Conservation (phyloP, 1,284 basidiomycete species). For the Cystobasidium slooffiae region DNA sequence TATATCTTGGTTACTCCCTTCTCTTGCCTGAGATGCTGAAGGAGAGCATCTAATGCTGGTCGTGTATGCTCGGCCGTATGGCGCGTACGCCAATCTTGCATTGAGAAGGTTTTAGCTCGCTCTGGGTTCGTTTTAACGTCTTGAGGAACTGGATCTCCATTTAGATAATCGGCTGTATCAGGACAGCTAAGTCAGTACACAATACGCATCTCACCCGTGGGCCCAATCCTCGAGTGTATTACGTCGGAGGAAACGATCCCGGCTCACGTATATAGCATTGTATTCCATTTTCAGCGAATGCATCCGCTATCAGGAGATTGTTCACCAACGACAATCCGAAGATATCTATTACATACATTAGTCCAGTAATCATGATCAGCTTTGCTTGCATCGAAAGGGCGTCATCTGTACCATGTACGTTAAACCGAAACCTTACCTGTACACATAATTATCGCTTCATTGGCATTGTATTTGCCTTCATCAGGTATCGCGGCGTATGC, state of each 20-base stretch:
- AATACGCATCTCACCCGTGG: too few species aligned
- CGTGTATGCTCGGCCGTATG: background rate
- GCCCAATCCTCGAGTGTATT: too few species aligned
- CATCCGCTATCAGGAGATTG: slow-evolving; percentile 15
- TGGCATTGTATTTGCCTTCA: background rate
- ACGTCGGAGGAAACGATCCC: too few species aligned
- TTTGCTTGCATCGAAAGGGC: background rate
- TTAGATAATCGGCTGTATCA: slow-evolving; percentile 5
- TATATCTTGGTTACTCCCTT: background rate
- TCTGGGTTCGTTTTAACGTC: slow-evolving; percentile 11
- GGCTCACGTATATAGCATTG: slow-evolving; percentile 14
- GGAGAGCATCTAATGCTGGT: slow-evolving; percentile 1
- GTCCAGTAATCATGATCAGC: background rate
- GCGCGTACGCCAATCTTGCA: slow-evolving; percentile 6
- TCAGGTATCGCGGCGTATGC: background rate
- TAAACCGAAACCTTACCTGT: background rate
- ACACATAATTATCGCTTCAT: background rate
- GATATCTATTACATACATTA: background rate
- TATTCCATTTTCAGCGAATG: slow-evolving; percentile 9
- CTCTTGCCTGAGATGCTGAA: background rate
- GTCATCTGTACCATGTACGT: background rate
- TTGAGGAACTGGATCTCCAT: slow-evolving; percentile 9
- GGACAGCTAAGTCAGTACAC: background rate
- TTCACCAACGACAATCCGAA: slow-evolving; percentile 4
- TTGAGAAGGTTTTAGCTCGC: slow-evolving; percentile 5